phyloP scores from a whole-genome alignment of 805 yeast genomes.

The Yarrowia sp. region DNA sequence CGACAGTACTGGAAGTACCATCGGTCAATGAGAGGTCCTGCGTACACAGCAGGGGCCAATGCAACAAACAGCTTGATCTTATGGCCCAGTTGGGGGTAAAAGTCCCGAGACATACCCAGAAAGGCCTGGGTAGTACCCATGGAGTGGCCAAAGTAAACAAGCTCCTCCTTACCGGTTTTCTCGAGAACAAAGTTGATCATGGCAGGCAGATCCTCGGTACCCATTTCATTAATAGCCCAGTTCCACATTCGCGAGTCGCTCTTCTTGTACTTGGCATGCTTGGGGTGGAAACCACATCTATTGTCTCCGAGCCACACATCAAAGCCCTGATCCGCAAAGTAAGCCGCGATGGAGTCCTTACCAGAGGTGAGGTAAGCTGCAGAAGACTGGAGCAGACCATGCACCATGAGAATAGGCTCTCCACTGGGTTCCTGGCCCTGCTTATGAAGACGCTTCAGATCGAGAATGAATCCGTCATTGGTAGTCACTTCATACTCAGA shows the following conservation, averaged over 20 bases:
- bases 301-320: slow-evolving; percentile 94
- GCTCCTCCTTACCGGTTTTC: slow-evolving; percentile 39
- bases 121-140: slow-evolving; percentile 92
- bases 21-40: slow-evolving; percentile 69
- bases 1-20: slow-evolving; percentile 40
- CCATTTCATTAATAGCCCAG: slow-evolving; percentile 89
- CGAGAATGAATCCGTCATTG: slow-evolving; percentile 74
- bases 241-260: slow-evolving; percentile 70
- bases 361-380: slow-evolving; percentile 88
- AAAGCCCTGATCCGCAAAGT: slow-evolving; percentile 55
- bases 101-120: slow-evolving; percentile 56
- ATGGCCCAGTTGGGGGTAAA: slow-evolving; percentile 45
- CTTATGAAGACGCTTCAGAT: slow-evolving; percentile 59
- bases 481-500: slow-evolving; percentile 63
- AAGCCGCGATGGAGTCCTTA: slow-evolving; percentile 64
- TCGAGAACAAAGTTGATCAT: slow-evolving; percentile 60
- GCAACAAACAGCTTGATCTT: slow-evolving; percentile 70
- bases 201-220: slow-evolving; percentile 70
- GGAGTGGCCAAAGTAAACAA: slow-evolving; percentile 77
- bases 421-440: slow-evolving; percentile 35
- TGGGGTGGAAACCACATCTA: slow-evolving; percentile 78
- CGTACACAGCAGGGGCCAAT: slow-evolving; percentile 87
- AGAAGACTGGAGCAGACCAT: slow-evolving; percentile 83
- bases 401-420: slow-evolving; percentile 70
- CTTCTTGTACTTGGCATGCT: slow-evolving; percentile 51